Base-by-base conservation (phyloP, 2,329 filamentous ascomycete genomes). In the Colletotrichum costaricense region DNA sequence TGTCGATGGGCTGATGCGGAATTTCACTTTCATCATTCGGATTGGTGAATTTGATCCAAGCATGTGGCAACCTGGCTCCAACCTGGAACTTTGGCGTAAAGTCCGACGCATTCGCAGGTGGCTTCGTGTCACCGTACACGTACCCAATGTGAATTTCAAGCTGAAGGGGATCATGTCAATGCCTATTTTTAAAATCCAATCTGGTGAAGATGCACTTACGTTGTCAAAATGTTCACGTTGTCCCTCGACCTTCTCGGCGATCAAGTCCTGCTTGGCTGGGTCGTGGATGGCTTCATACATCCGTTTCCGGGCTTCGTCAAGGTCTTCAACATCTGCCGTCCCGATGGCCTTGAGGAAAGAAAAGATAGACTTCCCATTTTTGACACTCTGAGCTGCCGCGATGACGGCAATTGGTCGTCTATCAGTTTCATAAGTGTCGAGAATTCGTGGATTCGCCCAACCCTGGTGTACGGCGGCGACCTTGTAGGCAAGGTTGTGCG, bases 81-180 rank as follows among this genome's bases (percentile, higher is more conserved):
- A 78, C 65, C 0, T 78, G 71, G 69, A 83, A 85, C n/a, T 80
- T 80, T 2, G 82, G 79, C 2, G 74, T 76, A 68, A 81, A 86
- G 1, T 78, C 55, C 0, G 84, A 86, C 1, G 83, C 84, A 73
- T 83, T 79, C 0, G 76, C 54, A 0, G 83, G 84, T 4, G 80
- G 77, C 6, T 76, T 62, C 2, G 69, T 76, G 16, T 77, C 76
- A 3, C 83, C 83, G 72, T 86, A 86, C 0, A 85, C 79, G 65
- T 85, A 86, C 2, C 84, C 84, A 64, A 86, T 84, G 62, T 86
- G 84, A 7, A 86, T 78, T 46, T 81, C 82, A 7, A 85, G 80
- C 77, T 78, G 5, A 12, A 8, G 19, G 7, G 8, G 16, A 5
- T 3, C 2, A 19, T 1, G 19, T 49, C 8, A 22, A 33, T 5